Conservation (phyloP, 2,329 filamentous ascomycete species). For the Colletotrichum sp. region DNA sequence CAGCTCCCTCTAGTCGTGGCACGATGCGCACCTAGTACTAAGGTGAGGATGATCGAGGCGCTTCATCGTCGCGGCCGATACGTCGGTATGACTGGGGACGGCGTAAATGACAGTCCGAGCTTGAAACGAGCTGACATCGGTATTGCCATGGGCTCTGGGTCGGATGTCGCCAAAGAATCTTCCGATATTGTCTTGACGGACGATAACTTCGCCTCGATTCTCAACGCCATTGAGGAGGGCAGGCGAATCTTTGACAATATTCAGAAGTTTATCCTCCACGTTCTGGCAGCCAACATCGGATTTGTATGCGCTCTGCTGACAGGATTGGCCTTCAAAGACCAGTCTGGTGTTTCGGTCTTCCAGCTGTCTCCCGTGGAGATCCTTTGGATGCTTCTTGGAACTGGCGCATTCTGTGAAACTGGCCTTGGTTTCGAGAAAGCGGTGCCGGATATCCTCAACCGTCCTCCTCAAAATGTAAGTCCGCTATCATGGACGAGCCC, state of each 20-base stretch:
- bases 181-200: constrained; percentile 75
- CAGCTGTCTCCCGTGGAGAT: constrained; percentile 78
- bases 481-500: background rate
- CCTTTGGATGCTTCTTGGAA: constrained; percentile 84
- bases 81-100: constrained; percentile 63
- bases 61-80: constrained; percentile 68
- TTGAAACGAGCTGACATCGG: constrained; percentile 74
- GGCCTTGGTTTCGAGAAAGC: constrained; percentile 77
- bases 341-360: constrained; percentile 69
- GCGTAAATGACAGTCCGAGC: constrained; percentile 76
- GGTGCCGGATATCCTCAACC: constrained; percentile 70
- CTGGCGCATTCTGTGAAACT: constrained; percentile 77
- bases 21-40: constrained; percentile 72
- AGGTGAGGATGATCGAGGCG: constrained; percentile 77
- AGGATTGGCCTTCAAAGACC: constrained; percentile 75
- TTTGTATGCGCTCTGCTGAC: constrained; percentile 74
- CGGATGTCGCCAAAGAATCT: constrained; percentile 67
- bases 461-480: constrained; percentile 61
- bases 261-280: constrained; percentile 75
- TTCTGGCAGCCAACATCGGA: constrained; percentile 74
- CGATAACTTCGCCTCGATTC: constrained; percentile 76
- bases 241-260: constrained; percentile 78
- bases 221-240: constrained; percentile 74
- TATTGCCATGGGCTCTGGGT: constrained; percentile 71
- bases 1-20: constrained; percentile 73